Percentiles rank a stretch among this genome's conserved stretches.
Evolutionary conservation across 805 yeast species (phyloP).

Genomic region (Yamadazyma ubonensis): DNA sequence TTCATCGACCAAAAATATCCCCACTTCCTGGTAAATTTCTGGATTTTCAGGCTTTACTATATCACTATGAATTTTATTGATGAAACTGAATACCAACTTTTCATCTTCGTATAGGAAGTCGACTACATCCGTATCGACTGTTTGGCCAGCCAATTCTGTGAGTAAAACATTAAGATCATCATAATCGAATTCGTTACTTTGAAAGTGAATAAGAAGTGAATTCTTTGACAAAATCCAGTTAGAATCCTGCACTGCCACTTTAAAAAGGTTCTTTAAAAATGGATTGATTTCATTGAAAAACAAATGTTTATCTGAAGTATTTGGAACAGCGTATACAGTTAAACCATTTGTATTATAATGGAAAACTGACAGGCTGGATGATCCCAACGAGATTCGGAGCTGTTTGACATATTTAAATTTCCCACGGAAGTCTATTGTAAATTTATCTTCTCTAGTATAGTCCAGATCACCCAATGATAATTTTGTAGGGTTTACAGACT

Average conservation of each 20-base stretch:
- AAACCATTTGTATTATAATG: slow-evolving; percentile 27
- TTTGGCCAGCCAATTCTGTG: slow-evolving; percentile 1
- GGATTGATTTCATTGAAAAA: slow-evolving; percentile 25
- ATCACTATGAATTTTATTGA: slow-evolving; percentile 7
- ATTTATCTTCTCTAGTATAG: slow-evolving; percentile 21
- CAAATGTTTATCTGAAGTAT: slow-evolving; percentile 13
- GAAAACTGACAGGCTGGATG: slow-evolving; percentile 21
- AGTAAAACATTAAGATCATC: slow-evolving; percentile 3
- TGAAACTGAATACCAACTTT: slow-evolving; percentile 13
- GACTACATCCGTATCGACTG: slow-evolving; percentile 7
- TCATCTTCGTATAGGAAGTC: slow-evolving; percentile 14
- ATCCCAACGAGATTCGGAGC: slow-evolving; percentile 23
- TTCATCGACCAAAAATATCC: slow-evolving; percentile 33
- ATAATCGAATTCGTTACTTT: slow-evolving; percentile 4
- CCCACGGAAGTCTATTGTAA: slow-evolving; percentile 11
- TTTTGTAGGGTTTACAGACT: too few species aligned
- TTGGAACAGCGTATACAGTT: slow-evolving; percentile 32
- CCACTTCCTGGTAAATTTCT: slow-evolving; percentile 30
- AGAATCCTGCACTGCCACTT: slow-evolving; percentile 16
- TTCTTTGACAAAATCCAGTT: slow-evolving; percentile 29
- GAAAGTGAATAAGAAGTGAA: slow-evolving; percentile 27
- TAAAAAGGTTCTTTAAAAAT: slow-evolving; percentile 19
- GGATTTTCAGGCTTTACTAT: neutral
- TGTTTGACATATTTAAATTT: slow-evolving; percentile 18
- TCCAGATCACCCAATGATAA: slow-evolving; percentile 7